Percentiles rank a stretch among this genome's conserved stretches.
Conservation (phyloP, 495 filamentous ascomycete genomes). For the Penicillium canariense region DNA sequence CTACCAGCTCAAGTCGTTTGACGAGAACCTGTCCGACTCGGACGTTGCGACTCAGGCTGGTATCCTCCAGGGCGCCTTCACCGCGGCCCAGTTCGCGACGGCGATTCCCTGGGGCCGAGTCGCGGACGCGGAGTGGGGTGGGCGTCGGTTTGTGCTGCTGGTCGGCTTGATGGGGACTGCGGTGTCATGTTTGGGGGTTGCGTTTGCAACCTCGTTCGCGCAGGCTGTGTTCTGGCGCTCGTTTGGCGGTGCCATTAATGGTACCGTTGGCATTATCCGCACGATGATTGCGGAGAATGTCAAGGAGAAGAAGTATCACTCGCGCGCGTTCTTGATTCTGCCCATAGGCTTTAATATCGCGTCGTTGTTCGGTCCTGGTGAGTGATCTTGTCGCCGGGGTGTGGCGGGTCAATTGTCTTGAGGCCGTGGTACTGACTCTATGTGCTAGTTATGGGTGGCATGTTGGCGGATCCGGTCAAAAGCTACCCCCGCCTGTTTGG, state of each 20-base stretch:
- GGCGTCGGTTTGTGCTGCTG: conserved; percentile 73
- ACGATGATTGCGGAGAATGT: conserved; percentile 83
- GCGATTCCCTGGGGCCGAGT: conserved; percentile 81
- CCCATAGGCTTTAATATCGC: conserved; percentile 80
- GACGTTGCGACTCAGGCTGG: conserved; percentile 76
- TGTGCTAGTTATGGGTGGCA: conserved; percentile 58
- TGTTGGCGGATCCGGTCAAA: conserved; percentile 70
- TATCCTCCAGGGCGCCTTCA: conserved; percentile 75
- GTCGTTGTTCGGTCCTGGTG: conserved; percentile 68
- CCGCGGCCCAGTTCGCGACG: conserved; percentile 78
- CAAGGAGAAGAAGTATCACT: conserved; percentile 67
- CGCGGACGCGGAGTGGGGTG: conserved; percentile 67
- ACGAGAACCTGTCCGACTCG: conserved; percentile 59
- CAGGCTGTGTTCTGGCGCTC: conserved; percentile 71
- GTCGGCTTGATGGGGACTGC: conserved; percentile 72
- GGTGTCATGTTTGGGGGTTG: conserved; percentile 73
- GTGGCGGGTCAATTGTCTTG: background rate
- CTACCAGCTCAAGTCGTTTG: conserved; percentile 72
- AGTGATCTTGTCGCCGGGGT: conserved; percentile 13
- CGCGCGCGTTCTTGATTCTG: conserved; percentile 64
- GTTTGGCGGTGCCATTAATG: conserved; percentile 75
- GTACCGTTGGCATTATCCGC: conserved; percentile 76
- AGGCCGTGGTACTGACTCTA: conserved; percentile 12
- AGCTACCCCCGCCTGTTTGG: conserved; percentile 69
- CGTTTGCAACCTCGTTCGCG: conserved; percentile 68